These are phyloP conservation scores for Ambrosia trifida DNA, from an alignment of 129 eudicot species.

Conservation along the genomic window DNA sequence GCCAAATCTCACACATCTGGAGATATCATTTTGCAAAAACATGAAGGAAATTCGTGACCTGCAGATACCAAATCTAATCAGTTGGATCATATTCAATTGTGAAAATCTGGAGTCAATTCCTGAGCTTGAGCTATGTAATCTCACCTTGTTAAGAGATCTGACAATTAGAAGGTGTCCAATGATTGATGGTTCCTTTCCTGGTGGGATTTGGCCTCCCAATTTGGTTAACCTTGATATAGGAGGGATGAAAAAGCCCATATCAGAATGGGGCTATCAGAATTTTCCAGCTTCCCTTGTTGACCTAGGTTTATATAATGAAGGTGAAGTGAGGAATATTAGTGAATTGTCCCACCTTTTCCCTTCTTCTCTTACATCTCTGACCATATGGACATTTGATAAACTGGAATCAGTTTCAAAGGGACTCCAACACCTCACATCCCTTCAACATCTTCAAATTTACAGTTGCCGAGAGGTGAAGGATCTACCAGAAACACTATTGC, in stretches of 20 bases:
- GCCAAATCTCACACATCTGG: too few relatives aligned
- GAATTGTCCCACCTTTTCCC: neutral
- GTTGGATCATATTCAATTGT: too few relatives aligned
- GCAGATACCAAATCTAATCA: too few relatives aligned
- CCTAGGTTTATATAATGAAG: neutral
- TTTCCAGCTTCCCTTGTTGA: conserved; percentile 5
- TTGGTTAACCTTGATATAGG: neutral
- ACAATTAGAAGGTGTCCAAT: neutral
- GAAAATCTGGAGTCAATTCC: too few relatives aligned
- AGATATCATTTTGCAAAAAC: too few relatives aligned
- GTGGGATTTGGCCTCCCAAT: neutral
- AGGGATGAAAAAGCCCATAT: neutral
- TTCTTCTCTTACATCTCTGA: neutral
- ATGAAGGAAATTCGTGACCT: too few relatives aligned
- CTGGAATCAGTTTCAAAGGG: conserved; percentile 6
- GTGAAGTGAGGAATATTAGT: neutral
- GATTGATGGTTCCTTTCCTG: neutral
- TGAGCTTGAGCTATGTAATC: neutral
- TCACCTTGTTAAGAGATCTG: neutral
- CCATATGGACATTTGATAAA: neutral
- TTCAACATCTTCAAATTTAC: neutral
- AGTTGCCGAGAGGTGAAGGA: neutral
- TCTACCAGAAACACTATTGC: conserved; percentile 14
- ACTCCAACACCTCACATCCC: neutral
- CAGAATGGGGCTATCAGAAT: conserved; percentile 11